Evolutionary conservation across 225 moss, liverwort and hornwort genomes (phyloP).

Genomic region (Pseudoscleropodium purum): DNA sequence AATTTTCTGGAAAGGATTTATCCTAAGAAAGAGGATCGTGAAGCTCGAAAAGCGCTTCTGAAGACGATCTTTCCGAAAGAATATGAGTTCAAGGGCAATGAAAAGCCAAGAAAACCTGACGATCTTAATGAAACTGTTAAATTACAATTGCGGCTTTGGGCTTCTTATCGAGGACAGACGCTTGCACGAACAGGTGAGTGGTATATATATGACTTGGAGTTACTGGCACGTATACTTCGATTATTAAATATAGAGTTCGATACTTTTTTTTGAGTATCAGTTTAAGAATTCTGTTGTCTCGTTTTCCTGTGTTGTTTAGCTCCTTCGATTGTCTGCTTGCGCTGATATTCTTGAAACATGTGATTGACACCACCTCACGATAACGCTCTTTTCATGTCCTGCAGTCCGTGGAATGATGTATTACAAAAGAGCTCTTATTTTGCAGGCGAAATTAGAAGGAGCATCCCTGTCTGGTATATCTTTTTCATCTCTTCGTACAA

Average conservation of each 20-base stretch:
- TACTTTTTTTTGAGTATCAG: background rate
- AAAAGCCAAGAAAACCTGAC: slow-evolving; percentile 12
- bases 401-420: slow-evolving; percentile 84
- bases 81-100: slow-evolving; percentile 1
- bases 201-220: background rate
- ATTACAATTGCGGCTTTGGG: slow-evolving; percentile 51
- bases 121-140: slow-evolving; percentile 11
- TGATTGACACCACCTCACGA: background rate
- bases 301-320: background rate
- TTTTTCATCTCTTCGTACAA: background rate
- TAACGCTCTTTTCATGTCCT: background rate
- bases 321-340: background rate
- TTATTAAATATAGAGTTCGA: background rate
- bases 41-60: slow-evolving; percentile 11
- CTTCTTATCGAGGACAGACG: slow-evolving; percentile 71
- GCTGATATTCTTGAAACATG: background rate
- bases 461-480: slow-evolving; percentile 23
- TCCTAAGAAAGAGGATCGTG: slow-evolving; percentile 33
- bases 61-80: slow-evolving; percentile 29
- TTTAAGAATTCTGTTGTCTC: background rate
- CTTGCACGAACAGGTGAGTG: slow-evolving; percentile 60
- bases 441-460: slow-evolving; percentile 40
- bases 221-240: background rate
- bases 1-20: slow-evolving; percentile 52
- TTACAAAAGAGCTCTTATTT: slow-evolving; percentile 47